These are phyloP conservation scores for Acanthamoeba sp. DNA, from an alignment of 208 protist species.

Conservation along the genomic window DNA sequence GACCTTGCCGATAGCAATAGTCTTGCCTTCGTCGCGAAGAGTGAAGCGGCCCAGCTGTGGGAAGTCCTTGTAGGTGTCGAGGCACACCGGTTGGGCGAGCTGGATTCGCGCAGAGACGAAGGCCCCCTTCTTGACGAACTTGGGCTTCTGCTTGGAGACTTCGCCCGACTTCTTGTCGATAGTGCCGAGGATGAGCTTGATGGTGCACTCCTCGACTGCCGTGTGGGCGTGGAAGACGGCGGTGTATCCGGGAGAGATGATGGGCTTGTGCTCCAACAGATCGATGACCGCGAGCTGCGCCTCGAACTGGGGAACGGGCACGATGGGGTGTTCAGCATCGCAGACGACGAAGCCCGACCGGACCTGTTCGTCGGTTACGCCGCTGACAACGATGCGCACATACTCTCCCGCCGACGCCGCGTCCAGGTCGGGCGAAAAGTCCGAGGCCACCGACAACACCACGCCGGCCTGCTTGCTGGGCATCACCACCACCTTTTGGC, in stretches of 20 bases:
- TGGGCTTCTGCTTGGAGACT: slow-evolving; percentile 94
- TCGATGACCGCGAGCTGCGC: slow-evolving; percentile 94
- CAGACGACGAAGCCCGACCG: slow-evolving; percentile 52
- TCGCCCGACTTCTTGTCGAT: slow-evolving; percentile 95
- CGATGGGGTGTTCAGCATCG: slow-evolving; percentile 54
- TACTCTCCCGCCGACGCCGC: slow-evolving; percentile 94
- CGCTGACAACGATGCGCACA: slow-evolving; percentile 93
- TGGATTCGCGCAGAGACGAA: slow-evolving; percentile 94
- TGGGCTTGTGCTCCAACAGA: slow-evolving; percentile 94
- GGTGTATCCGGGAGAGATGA: slow-evolving; percentile 95
- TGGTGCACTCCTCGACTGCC: slow-evolving; percentile 93
- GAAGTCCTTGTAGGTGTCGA: slow-evolving; percentile 95
- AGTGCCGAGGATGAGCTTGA: slow-evolving; percentile 92
- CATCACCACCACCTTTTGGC: slow-evolving; percentile 91
- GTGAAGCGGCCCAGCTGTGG: slow-evolving; percentile 97
- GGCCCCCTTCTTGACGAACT: slow-evolving; percentile 95
- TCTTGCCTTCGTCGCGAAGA: slow-evolving; percentile 93
- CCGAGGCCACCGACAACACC: not conserved
- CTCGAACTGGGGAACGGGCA: slow-evolving; percentile 94
- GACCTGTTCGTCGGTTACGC: slow-evolving; percentile 78
- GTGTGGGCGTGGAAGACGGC: slow-evolving; percentile 97
- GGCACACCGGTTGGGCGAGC: slow-evolving; percentile 91
- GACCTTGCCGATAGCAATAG: slow-evolving; percentile 70
- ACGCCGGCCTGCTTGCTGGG: slow-evolving; percentile 80
- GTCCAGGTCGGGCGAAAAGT: slow-evolving; percentile 91